These are phyloP conservation scores for Penicillium sp. DNA, from an alignment of 2,329 filamentous ascomycete genomes.

Conservation along the genomic window DNA sequence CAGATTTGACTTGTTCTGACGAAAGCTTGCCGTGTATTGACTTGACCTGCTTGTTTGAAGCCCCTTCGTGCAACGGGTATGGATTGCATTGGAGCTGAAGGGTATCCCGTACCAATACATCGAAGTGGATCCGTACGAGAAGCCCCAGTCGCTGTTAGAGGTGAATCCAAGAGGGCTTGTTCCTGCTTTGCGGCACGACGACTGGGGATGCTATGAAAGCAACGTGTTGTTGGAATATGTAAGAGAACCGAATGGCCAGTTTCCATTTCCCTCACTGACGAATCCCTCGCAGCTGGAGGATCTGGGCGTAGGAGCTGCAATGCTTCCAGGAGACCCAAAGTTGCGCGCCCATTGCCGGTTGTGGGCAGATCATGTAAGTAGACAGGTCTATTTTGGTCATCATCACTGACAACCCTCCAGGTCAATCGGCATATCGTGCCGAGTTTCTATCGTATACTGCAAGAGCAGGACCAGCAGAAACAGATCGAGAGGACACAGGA, in stretches of 20 bases:
- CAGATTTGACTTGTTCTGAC: neutral
- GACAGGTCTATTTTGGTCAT: neutral
- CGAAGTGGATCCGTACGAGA: slow-evolving; percentile 77
- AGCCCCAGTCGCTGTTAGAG: slow-evolving; percentile 67
- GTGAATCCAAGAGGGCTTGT: slow-evolving; percentile 74
- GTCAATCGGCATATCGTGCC: slow-evolving; percentile 76
- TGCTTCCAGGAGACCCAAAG: slow-evolving; percentile 63
- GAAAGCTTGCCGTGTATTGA: neutral
- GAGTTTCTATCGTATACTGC: slow-evolving; percentile 70
- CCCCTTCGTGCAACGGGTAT: slow-evolving; percentile 82
- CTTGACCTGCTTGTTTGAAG: slow-evolving; percentile 42
- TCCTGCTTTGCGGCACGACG: slow-evolving; percentile 71
- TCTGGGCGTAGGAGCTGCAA: slow-evolving; percentile 55
- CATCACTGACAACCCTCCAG: slow-evolving; percentile 41
- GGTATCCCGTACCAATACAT: slow-evolving; percentile 78
- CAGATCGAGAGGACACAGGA: slow-evolving; percentile 60
- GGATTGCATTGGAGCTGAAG: slow-evolving; percentile 83
- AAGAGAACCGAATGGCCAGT: slow-evolving; percentile 29
- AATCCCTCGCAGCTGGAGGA: slow-evolving; percentile 65
- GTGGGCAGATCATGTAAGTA: slow-evolving; percentile 73
- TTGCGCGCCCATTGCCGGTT: slow-evolving; percentile 70
- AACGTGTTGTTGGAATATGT: slow-evolving; percentile 83
- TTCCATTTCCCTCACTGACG: slow-evolving; percentile 7
- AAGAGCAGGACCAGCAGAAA: slow-evolving; percentile 59
- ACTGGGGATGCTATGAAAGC: slow-evolving; percentile 81